Percentiles rank a stretch among this genome's conserved stretches.
These are phyloP conservation scores for Scleroderma bovista DNA, from an alignment of 768 basidiomycete species.

Conservation along the genomic window DNA sequence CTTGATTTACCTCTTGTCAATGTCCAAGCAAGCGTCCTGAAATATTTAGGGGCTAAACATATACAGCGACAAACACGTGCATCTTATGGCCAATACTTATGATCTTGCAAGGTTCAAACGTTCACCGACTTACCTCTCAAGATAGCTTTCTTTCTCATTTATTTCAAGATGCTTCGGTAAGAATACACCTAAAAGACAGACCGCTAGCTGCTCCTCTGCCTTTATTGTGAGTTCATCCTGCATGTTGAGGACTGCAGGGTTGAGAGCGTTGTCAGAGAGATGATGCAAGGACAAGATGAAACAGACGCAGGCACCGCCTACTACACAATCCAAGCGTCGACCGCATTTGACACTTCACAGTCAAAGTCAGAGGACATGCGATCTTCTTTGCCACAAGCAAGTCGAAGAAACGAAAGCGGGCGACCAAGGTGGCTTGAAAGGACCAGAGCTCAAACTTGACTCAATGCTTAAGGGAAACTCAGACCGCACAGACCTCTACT, in stretches of 20 bases:
- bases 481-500: constrained; percentile 65
- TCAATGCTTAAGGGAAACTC: constrained; percentile 36
- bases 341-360: no score
- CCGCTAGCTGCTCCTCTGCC: constrained; percentile 57
- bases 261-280: constrained; percentile 69
- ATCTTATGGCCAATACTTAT: no score
- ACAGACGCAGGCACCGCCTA: not conserved
- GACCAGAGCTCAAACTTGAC: constrained; percentile 9
- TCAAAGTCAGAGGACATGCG: constrained; percentile 7
- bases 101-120: constrained; percentile 21
- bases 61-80: constrained; percentile 5
- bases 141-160: constrained; percentile 77
- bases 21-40: no score
- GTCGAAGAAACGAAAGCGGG: constrained; percentile 57
- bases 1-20: no score
- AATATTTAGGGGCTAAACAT: no score
- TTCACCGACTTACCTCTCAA: constrained; percentile 61
- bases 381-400: constrained; percentile 63
- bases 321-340: no score
- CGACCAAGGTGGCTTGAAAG: constrained; percentile 23
- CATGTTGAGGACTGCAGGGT: constrained; percentile 79
- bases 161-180: no score
- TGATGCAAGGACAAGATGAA: constrained; percentile 38
- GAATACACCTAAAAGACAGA: no score
- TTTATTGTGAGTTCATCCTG: constrained; percentile 96